These are phyloP conservation scores for Dorcoceras hygrometricum DNA, from an alignment of 257 asterid genomes.

Conservation along the genomic window DNA sequence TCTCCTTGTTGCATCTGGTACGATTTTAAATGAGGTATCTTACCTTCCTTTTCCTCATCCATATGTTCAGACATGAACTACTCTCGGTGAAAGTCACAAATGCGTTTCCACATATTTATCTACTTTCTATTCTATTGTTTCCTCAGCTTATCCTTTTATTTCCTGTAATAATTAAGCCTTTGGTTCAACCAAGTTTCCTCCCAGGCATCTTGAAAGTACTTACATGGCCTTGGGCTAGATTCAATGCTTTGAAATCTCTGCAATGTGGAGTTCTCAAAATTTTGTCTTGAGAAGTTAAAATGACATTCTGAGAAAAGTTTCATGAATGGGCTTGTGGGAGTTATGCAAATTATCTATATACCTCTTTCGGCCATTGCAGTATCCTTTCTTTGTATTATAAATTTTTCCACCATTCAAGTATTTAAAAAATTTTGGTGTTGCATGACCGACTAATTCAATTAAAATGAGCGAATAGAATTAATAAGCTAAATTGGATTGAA, in stretches of 20 bases:
- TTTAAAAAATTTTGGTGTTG: background rate
- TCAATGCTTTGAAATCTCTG: background rate
- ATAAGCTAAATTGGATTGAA: too few species aligned
- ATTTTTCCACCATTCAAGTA: constrained; percentile 11
- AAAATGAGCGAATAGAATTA: too few species aligned
- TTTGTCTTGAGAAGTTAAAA: background rate
- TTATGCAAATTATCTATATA: constrained; percentile 10
- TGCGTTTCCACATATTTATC: constrained; percentile 4
- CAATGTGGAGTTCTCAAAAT: background rate
- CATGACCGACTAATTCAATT: too few species aligned
- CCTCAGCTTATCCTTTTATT: background rate
- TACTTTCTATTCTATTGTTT: background rate
- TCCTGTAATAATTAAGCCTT: constrained; percentile 7
- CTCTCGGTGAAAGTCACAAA: background rate
- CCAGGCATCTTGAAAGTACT: background rate
- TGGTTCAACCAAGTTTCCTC: background rate
- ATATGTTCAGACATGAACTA: background rate
- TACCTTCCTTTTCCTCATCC: background rate
- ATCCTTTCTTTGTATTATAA: background rate
- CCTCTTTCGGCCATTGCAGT: constrained; percentile 4
- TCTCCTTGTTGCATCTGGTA: constrained; percentile 85
- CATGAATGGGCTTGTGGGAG: constrained; percentile 2
- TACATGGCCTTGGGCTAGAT: background rate
- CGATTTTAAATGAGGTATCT: constrained; percentile 85
- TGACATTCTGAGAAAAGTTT: too few species aligned